These are phyloP conservation scores for Sedum album DNA, from an alignment of 164 flowering plant genomes.

Conservation along the genomic window DNA sequence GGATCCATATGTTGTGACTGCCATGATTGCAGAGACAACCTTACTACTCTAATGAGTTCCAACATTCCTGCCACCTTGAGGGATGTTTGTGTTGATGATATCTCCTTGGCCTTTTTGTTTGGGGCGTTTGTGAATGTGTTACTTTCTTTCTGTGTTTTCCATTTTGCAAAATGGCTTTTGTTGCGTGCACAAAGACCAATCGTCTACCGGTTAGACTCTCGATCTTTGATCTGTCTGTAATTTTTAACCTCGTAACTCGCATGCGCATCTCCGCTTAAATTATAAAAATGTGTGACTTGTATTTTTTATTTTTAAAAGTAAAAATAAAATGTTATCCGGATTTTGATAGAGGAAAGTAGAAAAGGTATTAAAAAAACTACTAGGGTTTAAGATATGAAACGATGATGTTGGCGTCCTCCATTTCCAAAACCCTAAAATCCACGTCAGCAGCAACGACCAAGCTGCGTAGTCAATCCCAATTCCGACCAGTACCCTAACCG, in stretches of 20 bases:
- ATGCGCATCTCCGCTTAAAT: too few species aligned
- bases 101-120: background rate
- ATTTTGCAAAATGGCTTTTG: background rate
- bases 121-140: background rate
- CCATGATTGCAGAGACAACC: constrained; percentile 66
- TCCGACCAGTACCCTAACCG: background rate
- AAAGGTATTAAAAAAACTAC: background rate
- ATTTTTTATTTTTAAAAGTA: too few species aligned
- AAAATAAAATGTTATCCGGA: too few species aligned
- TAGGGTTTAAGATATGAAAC: background rate
- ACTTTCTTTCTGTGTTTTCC: background rate
- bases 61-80: background rate
- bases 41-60: constrained; percentile 29
- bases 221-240: too few species aligned
- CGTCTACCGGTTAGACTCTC: too few species aligned
- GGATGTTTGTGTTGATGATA: background rate
- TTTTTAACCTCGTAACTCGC: too few species aligned
- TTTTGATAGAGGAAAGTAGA: background rate
- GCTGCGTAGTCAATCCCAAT: constrained; percentile 8
- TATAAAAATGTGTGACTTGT: too few species aligned
- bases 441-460: background rate
- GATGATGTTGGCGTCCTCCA: constrained; percentile 8
- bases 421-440: constrained; percentile 4
- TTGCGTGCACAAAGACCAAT: too few species aligned
- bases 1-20: constrained; percentile 17